These are phyloP conservation scores for Phytophthora sojae DNA, from an alignment of 352 stramenopile species.

Conservation along the genomic window DNA sequence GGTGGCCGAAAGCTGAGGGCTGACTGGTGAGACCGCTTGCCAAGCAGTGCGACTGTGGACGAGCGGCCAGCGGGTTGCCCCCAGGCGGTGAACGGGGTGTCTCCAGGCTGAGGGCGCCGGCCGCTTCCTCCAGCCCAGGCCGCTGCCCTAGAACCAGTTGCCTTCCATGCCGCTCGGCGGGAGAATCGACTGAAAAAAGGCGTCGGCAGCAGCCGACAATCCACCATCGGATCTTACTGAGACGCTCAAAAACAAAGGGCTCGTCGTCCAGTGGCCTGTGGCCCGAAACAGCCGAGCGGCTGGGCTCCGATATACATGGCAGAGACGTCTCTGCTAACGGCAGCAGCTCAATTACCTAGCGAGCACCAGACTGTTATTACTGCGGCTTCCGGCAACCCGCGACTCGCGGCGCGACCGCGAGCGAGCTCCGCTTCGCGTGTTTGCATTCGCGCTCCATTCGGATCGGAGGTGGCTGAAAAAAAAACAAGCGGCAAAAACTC, in stretches of 20 bases:
- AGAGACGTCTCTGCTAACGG: not conserved
- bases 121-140: conserved; percentile 14
- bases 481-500: conserved; percentile 14
- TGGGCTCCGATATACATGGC: conserved; percentile 21
- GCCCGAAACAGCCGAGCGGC: conserved; percentile 16
- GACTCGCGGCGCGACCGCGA: no score
- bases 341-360: no score
- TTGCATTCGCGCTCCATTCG: conserved; percentile 21
- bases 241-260: conserved; percentile 3
- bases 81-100: not conserved
- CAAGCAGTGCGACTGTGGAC: not conserved
- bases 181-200: conserved; percentile 36
- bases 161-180: conserved; percentile 24
- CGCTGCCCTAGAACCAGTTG: conserved; percentile 19
- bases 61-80: not conserved
- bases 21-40: not conserved
- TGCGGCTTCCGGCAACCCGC: no score
- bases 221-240: conserved; percentile 26
- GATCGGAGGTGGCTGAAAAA: conserved; percentile 17
- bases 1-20: conserved; percentile 5
- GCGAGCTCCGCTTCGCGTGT: conserved; percentile 11
- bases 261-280: not conserved
- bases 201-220: conserved; percentile 29
- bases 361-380: no score
- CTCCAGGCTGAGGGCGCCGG: conserved; percentile 1